A percentile compares a stretch with the other conserved stretches of the same genome.
Conservation (phyloP, 257 asterid species). For the Gynochthodes officinalis region DNA sequence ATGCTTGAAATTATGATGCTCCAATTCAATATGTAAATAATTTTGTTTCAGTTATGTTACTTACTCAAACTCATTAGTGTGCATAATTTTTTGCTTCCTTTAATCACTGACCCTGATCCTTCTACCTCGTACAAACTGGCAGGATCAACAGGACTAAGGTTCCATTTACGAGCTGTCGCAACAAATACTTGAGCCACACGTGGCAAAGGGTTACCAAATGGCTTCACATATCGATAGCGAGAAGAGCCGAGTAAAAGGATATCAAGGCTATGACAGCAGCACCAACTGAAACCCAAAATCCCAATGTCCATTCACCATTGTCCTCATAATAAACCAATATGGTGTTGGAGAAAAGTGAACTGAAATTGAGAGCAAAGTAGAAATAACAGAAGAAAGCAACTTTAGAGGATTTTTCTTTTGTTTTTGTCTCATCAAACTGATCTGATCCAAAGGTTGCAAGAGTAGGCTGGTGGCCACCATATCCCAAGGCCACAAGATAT, state of each 20-base stretch:
- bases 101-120: conserved; percentile 49
- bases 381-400: conserved; percentile 56
- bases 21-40: too few species aligned
- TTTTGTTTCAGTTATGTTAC: too few species aligned
- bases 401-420: conserved; percentile 30
- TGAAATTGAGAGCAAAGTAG: conserved; percentile 66
- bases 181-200: conserved; percentile 61
- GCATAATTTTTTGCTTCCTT: conserved; percentile 62
- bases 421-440: conserved; percentile 50
- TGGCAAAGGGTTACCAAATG: conserved; percentile 66
- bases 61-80: conserved; percentile 51
- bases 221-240: conserved; percentile 41
- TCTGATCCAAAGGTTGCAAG: conserved; percentile 80
- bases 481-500: conserved; percentile 71
- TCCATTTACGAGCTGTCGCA: conserved; percentile 45
- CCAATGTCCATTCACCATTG: conserved; percentile 61
- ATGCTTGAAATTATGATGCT: too few species aligned
- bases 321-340: conserved; percentile 69
- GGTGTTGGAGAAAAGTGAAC: conserved; percentile 71
- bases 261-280: conserved; percentile 44
- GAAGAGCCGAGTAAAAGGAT: conserved; percentile 43
- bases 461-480: conserved; percentile 88
- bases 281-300: conserved; percentile 60
- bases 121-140: conserved; percentile 43
- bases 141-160: conserved; percentile 9